These are phyloP conservation scores for Steccherinum ochraceum DNA, from an alignment of 768 basidiomycete genomes.

Conservation along the genomic window DNA sequence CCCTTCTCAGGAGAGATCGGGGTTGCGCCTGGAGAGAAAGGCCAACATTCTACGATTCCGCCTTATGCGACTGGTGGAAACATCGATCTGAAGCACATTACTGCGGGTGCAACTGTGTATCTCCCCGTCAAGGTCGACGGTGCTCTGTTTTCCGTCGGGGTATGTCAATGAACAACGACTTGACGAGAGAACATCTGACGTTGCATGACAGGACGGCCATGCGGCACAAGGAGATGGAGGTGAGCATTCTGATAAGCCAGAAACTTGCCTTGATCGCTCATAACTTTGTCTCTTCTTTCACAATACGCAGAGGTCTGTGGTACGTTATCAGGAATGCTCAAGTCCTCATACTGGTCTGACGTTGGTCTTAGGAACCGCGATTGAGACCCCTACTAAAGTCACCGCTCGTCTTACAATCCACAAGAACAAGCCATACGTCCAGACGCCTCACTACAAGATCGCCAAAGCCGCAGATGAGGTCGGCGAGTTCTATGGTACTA, in stretches of 20 bases:
- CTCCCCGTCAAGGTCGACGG: conserved; percentile 56
- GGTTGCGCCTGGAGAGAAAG: conserved; percentile 42
- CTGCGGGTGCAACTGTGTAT: conserved; percentile 48
- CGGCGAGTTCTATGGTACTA: conserved; percentile 45
- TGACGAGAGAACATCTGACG: background rate
- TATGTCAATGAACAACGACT: conserved; percentile 19
- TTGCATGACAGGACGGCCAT: conserved; percentile 58
- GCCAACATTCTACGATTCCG: conserved; percentile 55
- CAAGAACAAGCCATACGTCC: conserved; percentile 51
- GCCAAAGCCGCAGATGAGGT: conserved; percentile 16
- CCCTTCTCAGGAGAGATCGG: conserved; percentile 67
- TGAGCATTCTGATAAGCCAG: conserved; percentile 26
- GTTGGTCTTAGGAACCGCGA: conserved; percentile 43
- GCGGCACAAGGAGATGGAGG: conserved; percentile 65
- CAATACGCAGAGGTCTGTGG: conserved; percentile 61
- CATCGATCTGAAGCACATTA: conserved; percentile 52
- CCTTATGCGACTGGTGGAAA: conserved; percentile 59
- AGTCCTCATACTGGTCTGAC: background rate
- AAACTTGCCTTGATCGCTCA: no score
- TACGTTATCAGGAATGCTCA: conserved; percentile 22
- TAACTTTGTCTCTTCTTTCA: no score
- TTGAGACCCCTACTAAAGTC: conserved; percentile 57
- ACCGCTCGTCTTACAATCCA: conserved; percentile 47
- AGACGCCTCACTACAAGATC: conserved; percentile 50
- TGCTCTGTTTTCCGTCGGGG: conserved; percentile 55